These are phyloP conservation scores for Meyerozyma elateridarum DNA, from an alignment of 1,139 yeast genomes.

Conservation along the genomic window DNA sequence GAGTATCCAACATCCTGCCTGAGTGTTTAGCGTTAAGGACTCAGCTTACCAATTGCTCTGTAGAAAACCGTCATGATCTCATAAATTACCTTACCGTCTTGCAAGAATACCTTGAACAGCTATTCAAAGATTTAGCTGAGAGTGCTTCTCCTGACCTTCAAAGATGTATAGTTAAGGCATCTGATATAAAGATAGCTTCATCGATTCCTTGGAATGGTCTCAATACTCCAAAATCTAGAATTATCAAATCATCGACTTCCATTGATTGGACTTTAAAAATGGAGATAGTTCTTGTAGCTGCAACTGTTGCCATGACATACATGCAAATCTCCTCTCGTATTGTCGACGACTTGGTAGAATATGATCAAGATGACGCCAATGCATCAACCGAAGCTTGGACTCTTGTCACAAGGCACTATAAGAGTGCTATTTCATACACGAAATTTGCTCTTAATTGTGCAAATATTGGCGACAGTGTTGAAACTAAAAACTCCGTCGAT, in stretches of 20 bases:
- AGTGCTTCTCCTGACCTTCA: no score
- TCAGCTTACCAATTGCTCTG: conserved; percentile 10
- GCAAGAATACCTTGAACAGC: conserved; percentile 8
- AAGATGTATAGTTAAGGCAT: no score
- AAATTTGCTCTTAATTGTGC: conserved; percentile 8
- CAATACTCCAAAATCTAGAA: conserved; percentile 3
- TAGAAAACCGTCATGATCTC: conserved; percentile 6
- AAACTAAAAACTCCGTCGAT: no score
- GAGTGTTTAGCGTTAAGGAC: conserved; percentile 16
- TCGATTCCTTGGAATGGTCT: conserved; percentile 6
- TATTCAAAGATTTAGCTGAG: no score
- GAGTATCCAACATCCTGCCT: conserved; percentile 11
- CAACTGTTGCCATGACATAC: conserved; percentile 8
- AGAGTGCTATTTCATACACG: conserved; percentile 9
- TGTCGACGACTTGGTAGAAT: conserved; percentile 10
- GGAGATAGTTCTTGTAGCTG: conserved; percentile 9
- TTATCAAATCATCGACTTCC: conserved; percentile 2
- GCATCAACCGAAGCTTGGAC: conserved; percentile 11
- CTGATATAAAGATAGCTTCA: no score
- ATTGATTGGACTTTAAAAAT: conserved; percentile 9
- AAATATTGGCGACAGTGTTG: not conserved
- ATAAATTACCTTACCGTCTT: conserved; percentile 8
- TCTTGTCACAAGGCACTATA: conserved; percentile 11
- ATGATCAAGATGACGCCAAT: conserved; percentile 1
- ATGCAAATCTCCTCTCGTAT: conserved; percentile 11